Base-by-base conservation (phyloP, 2,329 filamentous ascomycete genomes). In the Colletotrichum acutatum region DNA sequence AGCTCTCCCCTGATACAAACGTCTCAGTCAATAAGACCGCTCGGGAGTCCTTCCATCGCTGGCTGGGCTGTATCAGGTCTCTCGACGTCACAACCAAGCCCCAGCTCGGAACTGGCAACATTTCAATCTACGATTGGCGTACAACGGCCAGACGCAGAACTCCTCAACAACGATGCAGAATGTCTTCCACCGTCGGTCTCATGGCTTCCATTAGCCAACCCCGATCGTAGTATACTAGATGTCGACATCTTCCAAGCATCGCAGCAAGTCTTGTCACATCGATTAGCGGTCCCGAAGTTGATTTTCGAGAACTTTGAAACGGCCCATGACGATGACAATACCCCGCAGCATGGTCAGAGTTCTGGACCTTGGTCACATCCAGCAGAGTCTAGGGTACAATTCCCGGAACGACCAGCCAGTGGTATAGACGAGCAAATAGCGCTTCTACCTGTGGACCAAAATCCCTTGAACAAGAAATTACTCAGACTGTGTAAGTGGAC, bases 381-480 rank as follows among this genome's bases (percentile, higher is more conserved):
- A 16, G 32, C 32, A 42, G 30, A 60, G 49, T 11, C 42, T 12
- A 60, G 56, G 26, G 12, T 37, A n/a, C 66, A 56, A 53, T 49
- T 9, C 24, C 46, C 28, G 9, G 60, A 19, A 19, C 49, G 71
- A 34, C 49, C 66, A 11, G n/a, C 70, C 26, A 60, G 72, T 30
- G 56, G 68, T 4, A 22, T 69, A n/a, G 61, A 78, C 37, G 81
- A 84, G 49, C 83, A 84, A 32, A 72, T 86, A 34, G 77, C 82
- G 9, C 81, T 82, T 30, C 76, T 87, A 22, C 84, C 85, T 5
- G 83, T 86, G 77, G 80, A 78, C 4, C 81, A 82, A 11, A 85
- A 84, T 19, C 80, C 80, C 61, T 79, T 85, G 61, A 86, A 87
- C 66, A 82, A 83, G 46, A 86, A 88, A 67, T 81, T 89, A n/a